Evolutionary conservation across 2,329 filamentous ascomycete species (phyloP).

Genomic region (Fusarium sp.): DNA sequence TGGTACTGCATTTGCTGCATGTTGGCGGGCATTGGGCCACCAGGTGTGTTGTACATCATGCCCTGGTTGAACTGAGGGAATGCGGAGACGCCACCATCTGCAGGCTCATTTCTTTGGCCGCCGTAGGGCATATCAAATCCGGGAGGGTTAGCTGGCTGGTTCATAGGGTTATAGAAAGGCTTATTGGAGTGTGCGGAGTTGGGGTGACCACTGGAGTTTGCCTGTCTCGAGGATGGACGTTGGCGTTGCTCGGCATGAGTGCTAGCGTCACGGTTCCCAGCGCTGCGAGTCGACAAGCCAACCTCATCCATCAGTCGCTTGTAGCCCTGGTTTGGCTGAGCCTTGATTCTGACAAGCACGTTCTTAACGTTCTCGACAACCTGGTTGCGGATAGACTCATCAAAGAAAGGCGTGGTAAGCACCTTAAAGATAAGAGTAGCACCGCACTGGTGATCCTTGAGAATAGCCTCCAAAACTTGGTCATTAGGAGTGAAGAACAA

Average conservation of each 20-base stretch:
- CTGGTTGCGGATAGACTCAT: slow-evolving; percentile 87
- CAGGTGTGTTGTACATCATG: slow-evolving; percentile 64
- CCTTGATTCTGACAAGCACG: slow-evolving; percentile 90
- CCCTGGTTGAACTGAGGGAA: slow-evolving; percentile 66
- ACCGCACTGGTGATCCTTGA: slow-evolving; percentile 91
- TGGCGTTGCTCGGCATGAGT: slow-evolving; percentile 63
- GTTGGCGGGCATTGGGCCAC: slow-evolving; percentile 60
- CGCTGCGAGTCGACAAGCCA: slow-evolving; percentile 78
- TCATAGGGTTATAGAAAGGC: slow-evolving; percentile 67
- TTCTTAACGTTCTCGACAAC: slow-evolving; percentile 93
- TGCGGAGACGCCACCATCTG: slow-evolving; percentile 62
- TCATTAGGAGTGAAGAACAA: slow-evolving; percentile 93
- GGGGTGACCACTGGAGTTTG: slow-evolving; percentile 58
- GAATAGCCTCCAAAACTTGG: slow-evolving; percentile 87
- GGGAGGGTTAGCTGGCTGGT: slow-evolving; percentile 54
- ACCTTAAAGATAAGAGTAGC: slow-evolving; percentile 99
- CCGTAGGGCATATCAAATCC: slow-evolving; percentile 67
- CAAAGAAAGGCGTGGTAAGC: slow-evolving; percentile 95
- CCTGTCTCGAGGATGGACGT: slow-evolving; percentile 68
- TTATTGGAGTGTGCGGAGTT: slow-evolving; percentile 59
- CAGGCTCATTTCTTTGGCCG: slow-evolving; percentile 65
- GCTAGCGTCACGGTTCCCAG: slow-evolving; percentile 59
- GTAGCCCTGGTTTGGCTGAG: slow-evolving; percentile 93
- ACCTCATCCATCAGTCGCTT: slow-evolving; percentile 99
- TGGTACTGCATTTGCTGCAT: slow-evolving; percentile 71